Conservation (phyloP, 2,329 filamentous ascomycete species). For the Nigrospora oryzae region DNA sequence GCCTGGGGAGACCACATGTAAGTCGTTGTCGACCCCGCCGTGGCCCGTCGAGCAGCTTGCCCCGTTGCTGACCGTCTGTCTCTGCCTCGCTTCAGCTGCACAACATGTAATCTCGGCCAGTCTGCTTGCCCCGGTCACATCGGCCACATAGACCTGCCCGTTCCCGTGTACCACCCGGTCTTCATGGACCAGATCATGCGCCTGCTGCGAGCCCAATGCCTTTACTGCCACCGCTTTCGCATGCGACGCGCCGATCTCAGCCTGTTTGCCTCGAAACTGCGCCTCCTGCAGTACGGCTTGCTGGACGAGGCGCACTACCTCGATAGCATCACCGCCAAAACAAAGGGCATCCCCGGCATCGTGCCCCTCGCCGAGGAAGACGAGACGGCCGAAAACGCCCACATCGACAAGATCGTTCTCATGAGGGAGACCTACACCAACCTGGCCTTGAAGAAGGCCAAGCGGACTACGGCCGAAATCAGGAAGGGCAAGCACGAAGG, state of each 20-base stretch:
- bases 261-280: conserved; percentile 74
- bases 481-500: conserved; percentile 72
- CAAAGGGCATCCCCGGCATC: conserved; percentile 25
- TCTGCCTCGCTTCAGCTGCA: conserved; percentile 51
- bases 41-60: not conserved
- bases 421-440: conserved; percentile 62
- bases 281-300: conserved; percentile 77
- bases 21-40: conserved; percentile 18
- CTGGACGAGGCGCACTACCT: conserved; percentile 43
- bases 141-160: conserved; percentile 90
- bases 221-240: conserved; percentile 83
- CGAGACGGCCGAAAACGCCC: conserved; percentile 49
- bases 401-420: conserved; percentile 43
- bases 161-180: conserved; percentile 90
- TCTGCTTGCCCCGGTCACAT: conserved; percentile 83
- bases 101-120: conserved; percentile 81
- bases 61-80: not conserved
- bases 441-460: conserved; percentile 56
- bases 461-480: conserved; percentile 35
- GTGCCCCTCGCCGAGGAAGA: conserved; percentile 38
- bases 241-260: conserved; percentile 70
- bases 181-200: conserved; percentile 90
- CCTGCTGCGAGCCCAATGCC: conserved; percentile 77
- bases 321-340: conserved; percentile 28
- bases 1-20: conserved; percentile 82